Percentiles rank a stretch among this genome's conserved stretches.
phyloP scores from a whole-genome alignment of 495 filamentous ascomycete genomes.

The Neurospora discreta region DNA sequence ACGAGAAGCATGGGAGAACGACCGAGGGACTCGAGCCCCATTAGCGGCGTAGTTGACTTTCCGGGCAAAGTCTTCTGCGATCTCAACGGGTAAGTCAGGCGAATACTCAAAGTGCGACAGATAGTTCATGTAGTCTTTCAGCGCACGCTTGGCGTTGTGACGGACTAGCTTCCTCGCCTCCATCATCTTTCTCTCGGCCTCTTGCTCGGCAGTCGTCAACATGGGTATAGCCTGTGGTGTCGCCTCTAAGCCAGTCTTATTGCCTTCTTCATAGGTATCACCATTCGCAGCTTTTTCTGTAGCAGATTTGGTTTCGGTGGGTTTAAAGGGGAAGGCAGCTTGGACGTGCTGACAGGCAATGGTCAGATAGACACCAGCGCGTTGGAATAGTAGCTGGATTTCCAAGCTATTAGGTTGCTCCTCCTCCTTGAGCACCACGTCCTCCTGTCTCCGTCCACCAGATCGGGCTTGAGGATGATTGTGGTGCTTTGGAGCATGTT shows the following conservation, averaged over 20 bases:
- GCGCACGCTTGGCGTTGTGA: constrained; percentile 58
- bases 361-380: constrained; percentile 60
- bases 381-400: constrained; percentile 63
- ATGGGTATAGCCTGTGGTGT: neutral
- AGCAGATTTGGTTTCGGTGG: neutral
- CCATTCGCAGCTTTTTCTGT: neutral
- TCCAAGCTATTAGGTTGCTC: constrained; percentile 65
- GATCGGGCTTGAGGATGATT: neutral
- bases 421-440: constrained; percentile 50
- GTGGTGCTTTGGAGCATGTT: constrained; percentile 27
- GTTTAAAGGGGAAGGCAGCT: constrained; percentile 2
- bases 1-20: neutral
- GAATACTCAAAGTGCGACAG: constrained; percentile 67
- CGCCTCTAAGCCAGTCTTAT: constrained; percentile 3
- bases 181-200: constrained; percentile 32
- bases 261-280: neutral
- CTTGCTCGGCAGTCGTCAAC: constrained; percentile 22
- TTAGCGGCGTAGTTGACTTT: constrained; percentile 48
- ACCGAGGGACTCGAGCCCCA: constrained; percentile 17
- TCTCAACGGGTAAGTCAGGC: constrained; percentile 50
- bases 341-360: constrained; percentile 53
- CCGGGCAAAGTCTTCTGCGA: constrained; percentile 55
- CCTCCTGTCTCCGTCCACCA: constrained; percentile 33
- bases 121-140: constrained; percentile 59
- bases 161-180: constrained; percentile 57